phyloP scores from a whole-genome alignment of 352 stramenopile genomes.

The Phytopythium delawarense region DNA sequence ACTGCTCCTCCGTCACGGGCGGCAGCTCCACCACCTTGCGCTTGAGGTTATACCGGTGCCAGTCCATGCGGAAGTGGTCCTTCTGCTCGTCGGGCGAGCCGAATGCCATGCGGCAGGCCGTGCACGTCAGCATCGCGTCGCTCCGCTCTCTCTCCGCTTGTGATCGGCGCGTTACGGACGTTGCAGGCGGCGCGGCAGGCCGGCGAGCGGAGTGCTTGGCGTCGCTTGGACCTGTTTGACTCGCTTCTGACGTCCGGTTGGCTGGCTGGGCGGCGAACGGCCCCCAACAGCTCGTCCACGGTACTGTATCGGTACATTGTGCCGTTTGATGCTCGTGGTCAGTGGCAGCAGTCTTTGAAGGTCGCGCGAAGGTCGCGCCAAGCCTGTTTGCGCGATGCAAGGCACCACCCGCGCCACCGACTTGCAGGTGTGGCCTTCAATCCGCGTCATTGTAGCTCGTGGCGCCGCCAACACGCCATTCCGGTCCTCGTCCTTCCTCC shows the following conservation, averaged over 20 bases:
- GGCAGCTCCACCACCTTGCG: slow-evolving; percentile 94
- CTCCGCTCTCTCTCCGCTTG: not conserved
- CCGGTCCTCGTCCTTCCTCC: not conserved
- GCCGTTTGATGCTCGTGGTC: not conserved
- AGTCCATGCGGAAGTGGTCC: slow-evolving; percentile 95
- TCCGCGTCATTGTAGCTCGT: not conserved
- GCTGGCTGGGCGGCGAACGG: slow-evolving; percentile 1
- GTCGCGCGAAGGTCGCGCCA: slow-evolving; percentile 14
- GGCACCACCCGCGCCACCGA: slow-evolving; percentile 1
- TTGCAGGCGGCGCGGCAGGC: not conserved
- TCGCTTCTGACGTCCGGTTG: not conserved
- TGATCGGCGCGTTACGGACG: not conserved
- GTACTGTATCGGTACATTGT: not conserved
- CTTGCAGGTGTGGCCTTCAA: slow-evolving; percentile 1
- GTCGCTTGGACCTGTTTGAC: not conserved
- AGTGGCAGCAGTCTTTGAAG: not conserved
- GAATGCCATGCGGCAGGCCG: slow-evolving; percentile 75
- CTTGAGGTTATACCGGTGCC: slow-evolving; percentile 97
- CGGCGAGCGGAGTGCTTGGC: not conserved
- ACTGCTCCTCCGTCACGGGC: slow-evolving; percentile 88
- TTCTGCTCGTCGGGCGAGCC: slow-evolving; percentile 57
- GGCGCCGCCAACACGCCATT: not conserved
- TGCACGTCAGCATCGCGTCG: slow-evolving; percentile 71
- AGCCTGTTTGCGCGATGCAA: slow-evolving; percentile 16
- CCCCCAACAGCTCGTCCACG: not conserved